phyloP scores from a whole-genome alignment of 2,329 filamentous ascomycete genomes.

The Ascochyta lentis region DNA sequence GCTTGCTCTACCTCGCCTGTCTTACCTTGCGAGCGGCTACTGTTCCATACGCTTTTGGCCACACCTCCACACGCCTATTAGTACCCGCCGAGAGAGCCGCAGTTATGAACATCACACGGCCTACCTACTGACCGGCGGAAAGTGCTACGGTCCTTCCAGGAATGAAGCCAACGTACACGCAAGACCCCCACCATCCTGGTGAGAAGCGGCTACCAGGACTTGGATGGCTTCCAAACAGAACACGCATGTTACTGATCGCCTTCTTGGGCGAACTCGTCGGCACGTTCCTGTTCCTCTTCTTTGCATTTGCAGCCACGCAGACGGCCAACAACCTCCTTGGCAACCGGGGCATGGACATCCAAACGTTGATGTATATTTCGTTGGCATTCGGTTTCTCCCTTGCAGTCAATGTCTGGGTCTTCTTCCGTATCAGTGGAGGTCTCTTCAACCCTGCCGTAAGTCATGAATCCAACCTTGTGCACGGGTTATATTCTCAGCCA shows the following conservation, averaged over 20 bases:
- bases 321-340: constrained; percentile 46
- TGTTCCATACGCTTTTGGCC: constrained; percentile 35
- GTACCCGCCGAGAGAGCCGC: constrained; percentile 15
- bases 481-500: too few relatives aligned
- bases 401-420: constrained; percentile 51
- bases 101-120: constrained; percentile 48
- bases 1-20: constrained; percentile 15
- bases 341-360: constrained; percentile 30
- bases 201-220: constrained; percentile 50
- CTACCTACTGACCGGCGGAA: constrained; percentile 35
- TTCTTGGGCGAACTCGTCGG: constrained; percentile 53
- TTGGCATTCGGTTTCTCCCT: constrained; percentile 48
- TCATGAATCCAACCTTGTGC: constrained; percentile 42
- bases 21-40: constrained; percentile 24
- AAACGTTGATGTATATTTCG: constrained; percentile 45
- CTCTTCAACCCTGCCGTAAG: constrained; percentile 50
- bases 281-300: constrained; percentile 51
- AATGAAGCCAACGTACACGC: constrained; percentile 46
- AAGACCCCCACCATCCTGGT: constrained; percentile 39
- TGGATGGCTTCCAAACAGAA: constrained; percentile 53
- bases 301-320: constrained; percentile 49
- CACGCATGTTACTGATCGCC: constrained; percentile 54
- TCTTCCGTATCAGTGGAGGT: constrained; percentile 50
- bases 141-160: constrained; percentile 49
- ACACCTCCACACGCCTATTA: constrained; percentile 18